These are phyloP conservation scores for Boletus patriciae DNA, from an alignment of 768 basidiomycete genomes.

Conservation along the genomic window DNA sequence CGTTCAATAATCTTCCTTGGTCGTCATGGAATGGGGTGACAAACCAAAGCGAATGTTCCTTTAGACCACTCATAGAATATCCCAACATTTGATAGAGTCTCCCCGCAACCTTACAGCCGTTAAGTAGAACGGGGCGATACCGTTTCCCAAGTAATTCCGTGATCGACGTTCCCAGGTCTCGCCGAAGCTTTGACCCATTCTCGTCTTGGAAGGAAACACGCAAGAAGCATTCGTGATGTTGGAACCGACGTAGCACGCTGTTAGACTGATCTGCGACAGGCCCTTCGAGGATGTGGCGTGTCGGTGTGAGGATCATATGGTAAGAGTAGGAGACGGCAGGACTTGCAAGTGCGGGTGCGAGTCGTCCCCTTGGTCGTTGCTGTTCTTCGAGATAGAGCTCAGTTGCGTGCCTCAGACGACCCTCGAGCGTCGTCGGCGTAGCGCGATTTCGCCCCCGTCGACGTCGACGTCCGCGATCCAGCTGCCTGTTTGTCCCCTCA, in stretches of 20 bases:
- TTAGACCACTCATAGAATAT: conserved; percentile 54
- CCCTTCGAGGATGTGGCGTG: conserved; percentile 39
- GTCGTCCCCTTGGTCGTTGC: conserved; percentile 23
- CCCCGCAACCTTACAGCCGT: conserved; percentile 43
- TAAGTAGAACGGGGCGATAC: conserved; percentile 35
- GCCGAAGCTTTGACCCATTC: conserved; percentile 38
- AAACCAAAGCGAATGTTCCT: conserved; percentile 50
- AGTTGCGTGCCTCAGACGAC: conserved; percentile 17
- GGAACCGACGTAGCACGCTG: conserved; percentile 38
- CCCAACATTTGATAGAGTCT: conserved; percentile 47
- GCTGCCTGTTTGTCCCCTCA: not conserved
- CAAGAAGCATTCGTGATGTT: conserved; percentile 43
- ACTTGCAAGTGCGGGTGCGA: conserved; percentile 20
- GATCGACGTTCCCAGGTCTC: conserved; percentile 34
- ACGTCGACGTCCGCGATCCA: not conserved
- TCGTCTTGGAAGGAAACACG: conserved; percentile 53
- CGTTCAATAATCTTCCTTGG: conserved; percentile 24
- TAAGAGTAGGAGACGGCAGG: conserved; percentile 34
- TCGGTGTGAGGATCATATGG: conserved; percentile 42
- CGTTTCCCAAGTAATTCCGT: conserved; percentile 33
- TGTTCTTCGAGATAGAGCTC: conserved; percentile 26
- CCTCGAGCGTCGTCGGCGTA: conserved; percentile 10
- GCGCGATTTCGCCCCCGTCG: not conserved
- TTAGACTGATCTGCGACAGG: conserved; percentile 41
- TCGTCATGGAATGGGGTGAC: conserved; percentile 42